These are phyloP conservation scores for Aureobasidium musti DNA, from an alignment of 2,329 filamentous ascomycete species.

Conservation along the genomic window DNA sequence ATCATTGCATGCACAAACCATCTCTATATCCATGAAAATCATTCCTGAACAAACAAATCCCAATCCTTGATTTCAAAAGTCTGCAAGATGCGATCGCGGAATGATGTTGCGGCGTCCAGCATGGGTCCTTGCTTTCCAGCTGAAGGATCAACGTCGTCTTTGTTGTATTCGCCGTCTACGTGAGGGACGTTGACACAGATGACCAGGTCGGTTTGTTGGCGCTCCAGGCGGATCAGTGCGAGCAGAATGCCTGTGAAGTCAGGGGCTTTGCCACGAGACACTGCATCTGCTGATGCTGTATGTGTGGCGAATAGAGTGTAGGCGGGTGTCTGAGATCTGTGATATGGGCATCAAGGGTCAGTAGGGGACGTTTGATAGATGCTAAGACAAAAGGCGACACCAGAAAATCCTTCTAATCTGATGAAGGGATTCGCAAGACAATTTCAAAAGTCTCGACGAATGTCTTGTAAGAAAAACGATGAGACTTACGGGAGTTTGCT, in stretches of 20 bases:
- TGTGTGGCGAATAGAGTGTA: conserved; percentile 68
- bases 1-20: background rate
- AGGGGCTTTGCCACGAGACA: conserved; percentile 46
- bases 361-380: background rate
- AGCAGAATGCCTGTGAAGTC: conserved; percentile 69
- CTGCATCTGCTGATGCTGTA: conserved; percentile 41
- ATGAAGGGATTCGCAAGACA: background rate
- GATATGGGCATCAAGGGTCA: conserved; percentile 33
- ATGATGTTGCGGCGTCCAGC: conserved; percentile 61
- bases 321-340: conserved; percentile 58
- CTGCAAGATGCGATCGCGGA: conserved; percentile 71
- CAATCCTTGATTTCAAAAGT: conserved; percentile 79
- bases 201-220: conserved; percentile 75
- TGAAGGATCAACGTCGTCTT: conserved; percentile 69
- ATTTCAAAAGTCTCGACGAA: background rate
- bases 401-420: background rate
- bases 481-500: conserved; percentile 44
- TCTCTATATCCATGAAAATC: background rate
- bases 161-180: conserved; percentile 70
- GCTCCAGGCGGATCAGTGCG: conserved; percentile 73
- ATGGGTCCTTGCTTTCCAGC: conserved; percentile 66
- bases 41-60: conserved; percentile 62
- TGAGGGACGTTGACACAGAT: conserved; percentile 88
- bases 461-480: background rate
- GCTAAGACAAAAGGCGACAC: background rate